Base-by-base conservation (phyloP, 192 early-diverging fungal genomes). In the Podila horticola region DNA sequence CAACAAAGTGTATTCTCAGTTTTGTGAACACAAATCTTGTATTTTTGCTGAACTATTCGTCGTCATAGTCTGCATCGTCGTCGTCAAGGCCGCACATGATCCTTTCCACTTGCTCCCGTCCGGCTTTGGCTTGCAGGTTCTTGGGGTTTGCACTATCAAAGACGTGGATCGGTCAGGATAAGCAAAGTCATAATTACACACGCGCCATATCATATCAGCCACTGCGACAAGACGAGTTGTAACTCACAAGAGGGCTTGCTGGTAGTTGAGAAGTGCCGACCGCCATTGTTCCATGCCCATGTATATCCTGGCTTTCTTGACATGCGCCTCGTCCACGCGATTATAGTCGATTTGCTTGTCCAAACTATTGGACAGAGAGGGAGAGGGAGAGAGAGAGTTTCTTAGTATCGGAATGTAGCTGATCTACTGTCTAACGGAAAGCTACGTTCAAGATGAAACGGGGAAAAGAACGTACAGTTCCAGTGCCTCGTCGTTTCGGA, bases 261-360 rank as follows among this genome's bases (percentile, higher is more conserved):
- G 55, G 28, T 76, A 76, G 34, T 68, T 70, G 0, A 41, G 41
- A 26, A 71, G 51, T 7, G 74, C 74, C 5, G 55, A 12, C 58
- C 69, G 67, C 74, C 74, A 76, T 20, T 66, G 34, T 24, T 69
- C 67, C n/a, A 61, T 60, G 1, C 29, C 30, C 0, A 62, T 51
- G 30, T 66, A 76, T 29, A 76, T 61, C 41, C 64, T 57, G 10
- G 74, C 74, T 60, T 66, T 76, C 33, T 60, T 62, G 17, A 76
- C 34, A 50, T 70, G 63, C 19, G 69, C 33, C 0, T 28, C 48
- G 30, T 76, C 74, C n/a, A 62, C 63, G 0, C 67, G 68, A 12
- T 71, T 67, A 15, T 76, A 50, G 58, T 76, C 74, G 20, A 76
- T 34, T 15, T 71, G 68, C 57, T 66, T 62, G 24, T 66, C 63